These are phyloP conservation scores for Kwoniella heveanensis DNA, from an alignment of 768 basidiomycete species.

Conservation along the genomic window DNA sequence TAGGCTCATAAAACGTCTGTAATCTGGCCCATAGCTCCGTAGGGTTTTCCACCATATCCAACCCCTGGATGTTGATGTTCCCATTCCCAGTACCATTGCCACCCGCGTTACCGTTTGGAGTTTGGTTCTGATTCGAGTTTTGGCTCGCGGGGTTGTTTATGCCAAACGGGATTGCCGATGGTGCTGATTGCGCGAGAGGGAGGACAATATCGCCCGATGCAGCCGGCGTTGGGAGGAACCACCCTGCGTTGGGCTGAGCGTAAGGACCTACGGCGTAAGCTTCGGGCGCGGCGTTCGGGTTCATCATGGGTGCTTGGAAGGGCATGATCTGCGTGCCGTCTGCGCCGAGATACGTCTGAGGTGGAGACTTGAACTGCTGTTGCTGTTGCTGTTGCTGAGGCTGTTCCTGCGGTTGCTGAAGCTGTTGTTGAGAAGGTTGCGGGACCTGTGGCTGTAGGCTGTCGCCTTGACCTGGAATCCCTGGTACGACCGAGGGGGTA, in stretches of 20 bases:
- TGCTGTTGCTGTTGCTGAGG: constrained; percentile 9
- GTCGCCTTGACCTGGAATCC: not conserved
- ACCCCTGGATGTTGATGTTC: not conserved
- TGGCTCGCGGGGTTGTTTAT: not conserved
- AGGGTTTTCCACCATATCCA: constrained; percentile 12
- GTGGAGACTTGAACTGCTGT: not conserved
- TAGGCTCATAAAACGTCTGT: constrained; percentile 50
- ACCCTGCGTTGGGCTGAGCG: constrained; percentile 13
- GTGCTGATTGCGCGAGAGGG: constrained; percentile 20
- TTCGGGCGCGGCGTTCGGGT: constrained; percentile 17
- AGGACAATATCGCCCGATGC: constrained; percentile 10
- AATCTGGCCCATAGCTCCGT: constrained; percentile 45
- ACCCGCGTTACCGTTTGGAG: too few relatives aligned
- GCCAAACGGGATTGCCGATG: constrained; percentile 10
- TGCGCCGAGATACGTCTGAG: constrained; percentile 5
- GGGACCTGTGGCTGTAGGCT: not conserved
- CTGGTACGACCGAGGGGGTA: not conserved
- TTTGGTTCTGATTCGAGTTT: not conserved
- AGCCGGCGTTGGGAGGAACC: constrained; percentile 4
- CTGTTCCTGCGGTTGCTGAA: constrained; percentile 4
- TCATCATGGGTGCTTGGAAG: constrained; percentile 17
- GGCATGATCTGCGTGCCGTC: not conserved
- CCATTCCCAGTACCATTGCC: not conserved
- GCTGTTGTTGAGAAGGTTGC: constrained; percentile 4
- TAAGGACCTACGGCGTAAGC: constrained; percentile 17